Evolutionary conservation across 148 eudicot genomes (phyloP).

Genomic region (Nepenthes mirabilis): DNA sequence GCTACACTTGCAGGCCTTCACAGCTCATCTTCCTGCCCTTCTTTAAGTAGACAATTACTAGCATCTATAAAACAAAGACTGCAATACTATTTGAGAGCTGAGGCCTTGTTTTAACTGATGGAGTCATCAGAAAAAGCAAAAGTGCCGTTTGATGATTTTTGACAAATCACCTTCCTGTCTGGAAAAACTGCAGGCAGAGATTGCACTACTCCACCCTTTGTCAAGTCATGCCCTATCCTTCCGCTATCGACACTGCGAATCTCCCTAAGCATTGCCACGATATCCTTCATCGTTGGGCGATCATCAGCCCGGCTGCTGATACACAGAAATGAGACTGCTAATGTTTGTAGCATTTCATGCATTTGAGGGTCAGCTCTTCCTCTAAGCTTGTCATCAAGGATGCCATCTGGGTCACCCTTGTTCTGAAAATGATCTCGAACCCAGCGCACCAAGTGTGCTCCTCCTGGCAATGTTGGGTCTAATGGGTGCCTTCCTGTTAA

Average conservation of each 20-base stretch:
- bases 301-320: conserved; percentile 55
- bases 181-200: conserved; percentile 27
- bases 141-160: conserved; percentile 82
- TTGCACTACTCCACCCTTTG: conserved; percentile 24
- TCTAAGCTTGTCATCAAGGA: conserved; percentile 74
- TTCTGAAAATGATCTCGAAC: conserved; percentile 61
- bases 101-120: conserved; percentile 14
- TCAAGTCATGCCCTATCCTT: conserved; percentile 34
- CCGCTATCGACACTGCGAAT: conserved; percentile 49
- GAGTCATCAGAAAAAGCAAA: conserved; percentile 87
- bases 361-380: conserved; percentile 88
- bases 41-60: background rate
- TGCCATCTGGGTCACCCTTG: conserved; percentile 57
- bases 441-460: conserved; percentile 81
- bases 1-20: background rate
- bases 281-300: conserved; percentile 90
- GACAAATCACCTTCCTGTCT: conserved; percentile 29
- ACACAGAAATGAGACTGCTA: conserved; percentile 85
- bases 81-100: background rate
- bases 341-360: conserved; percentile 91
- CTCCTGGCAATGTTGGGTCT: conserved; percentile 86
- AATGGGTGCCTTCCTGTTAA: conserved; percentile 91
- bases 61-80: conserved; percentile 22
- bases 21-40: conserved; percentile 3
- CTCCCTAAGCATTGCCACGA: conserved; percentile 90